phyloP scores from a whole-genome alignment of 352 stramenopile genomes.

The Achlya hypogyna region DNA sequence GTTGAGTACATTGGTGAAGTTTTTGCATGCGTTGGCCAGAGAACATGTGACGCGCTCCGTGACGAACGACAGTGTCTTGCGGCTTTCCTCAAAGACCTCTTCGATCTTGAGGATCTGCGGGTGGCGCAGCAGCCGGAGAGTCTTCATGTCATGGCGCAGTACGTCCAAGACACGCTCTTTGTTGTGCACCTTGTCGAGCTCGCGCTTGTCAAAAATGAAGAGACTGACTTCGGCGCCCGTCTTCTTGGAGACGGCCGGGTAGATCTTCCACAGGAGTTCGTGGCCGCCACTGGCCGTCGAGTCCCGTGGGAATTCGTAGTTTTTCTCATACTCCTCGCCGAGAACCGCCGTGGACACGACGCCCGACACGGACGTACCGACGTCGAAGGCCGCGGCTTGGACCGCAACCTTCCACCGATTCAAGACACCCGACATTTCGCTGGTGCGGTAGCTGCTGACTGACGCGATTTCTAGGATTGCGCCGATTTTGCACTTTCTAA shows the following conservation, averaged over 20 bases:
- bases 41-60: constrained; percentile 86
- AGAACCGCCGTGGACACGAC: constrained; percentile 49
- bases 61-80: constrained; percentile 81
- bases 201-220: constrained; percentile 83
- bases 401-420: constrained; percentile 20
- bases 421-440: constrained; percentile 10
- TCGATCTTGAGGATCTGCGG: constrained; percentile 86
- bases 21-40: constrained; percentile 84
- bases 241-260: constrained; percentile 71
- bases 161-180: constrained; percentile 85
- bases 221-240: constrained; percentile 69
- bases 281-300: constrained; percentile 74
- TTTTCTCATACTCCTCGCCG: constrained; percentile 76
- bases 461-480: neutral
- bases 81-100: constrained; percentile 83
- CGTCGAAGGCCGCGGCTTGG: constrained; percentile 13
- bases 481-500: too few relatives aligned
- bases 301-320: constrained; percentile 82
- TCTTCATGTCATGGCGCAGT: constrained; percentile 84
- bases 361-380: constrained; percentile 33
- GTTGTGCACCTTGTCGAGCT: constrained; percentile 71
- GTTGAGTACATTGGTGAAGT: constrained; percentile 79
- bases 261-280: constrained; percentile 78
- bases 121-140: constrained; percentile 71
- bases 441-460: neutral